Conservation (phyloP, 495 filamentous ascomycete genomes). For the Aspergillus mulundensis region DNA sequence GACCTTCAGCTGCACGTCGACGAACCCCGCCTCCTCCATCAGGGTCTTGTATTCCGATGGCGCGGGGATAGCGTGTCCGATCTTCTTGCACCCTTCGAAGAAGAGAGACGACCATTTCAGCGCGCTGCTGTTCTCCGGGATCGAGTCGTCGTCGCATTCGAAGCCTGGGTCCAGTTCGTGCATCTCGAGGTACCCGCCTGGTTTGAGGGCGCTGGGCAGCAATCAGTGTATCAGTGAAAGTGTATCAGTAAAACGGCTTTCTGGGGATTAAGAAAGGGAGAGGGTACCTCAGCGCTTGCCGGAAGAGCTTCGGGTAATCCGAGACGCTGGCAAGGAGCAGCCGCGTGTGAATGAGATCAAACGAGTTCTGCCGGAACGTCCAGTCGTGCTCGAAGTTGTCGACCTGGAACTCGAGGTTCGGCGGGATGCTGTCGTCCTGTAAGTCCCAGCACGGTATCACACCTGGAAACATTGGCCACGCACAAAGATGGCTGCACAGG, state of each 20-base stretch:
- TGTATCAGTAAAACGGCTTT: no score
- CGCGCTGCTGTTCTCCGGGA: not conserved
- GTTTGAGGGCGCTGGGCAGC: not conserved
- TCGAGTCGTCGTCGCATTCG: not conserved
- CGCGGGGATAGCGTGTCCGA: not conserved
- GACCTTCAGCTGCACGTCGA: not conserved
- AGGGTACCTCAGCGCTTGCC: not conserved
- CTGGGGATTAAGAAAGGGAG: no score
- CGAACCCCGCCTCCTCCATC: not conserved
- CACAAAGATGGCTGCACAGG: not conserved
- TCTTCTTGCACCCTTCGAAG: not conserved
- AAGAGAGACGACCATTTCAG: not conserved
- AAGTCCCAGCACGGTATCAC: not conserved
- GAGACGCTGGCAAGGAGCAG: not conserved
- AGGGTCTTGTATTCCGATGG: not conserved
- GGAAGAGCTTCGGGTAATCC: not conserved
- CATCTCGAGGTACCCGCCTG: not conserved
- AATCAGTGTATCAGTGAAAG: no score
- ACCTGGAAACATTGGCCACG: not conserved
- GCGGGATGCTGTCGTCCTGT: not conserved
- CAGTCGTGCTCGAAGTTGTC: not conserved
- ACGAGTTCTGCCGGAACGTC: not conserved
- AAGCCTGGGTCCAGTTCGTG: not conserved
- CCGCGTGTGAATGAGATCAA: not conserved
- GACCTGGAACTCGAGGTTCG: not conserved